Conservation (phyloP, 768 basidiomycete genomes). For the Rhizopogon vesiculosus region DNA sequence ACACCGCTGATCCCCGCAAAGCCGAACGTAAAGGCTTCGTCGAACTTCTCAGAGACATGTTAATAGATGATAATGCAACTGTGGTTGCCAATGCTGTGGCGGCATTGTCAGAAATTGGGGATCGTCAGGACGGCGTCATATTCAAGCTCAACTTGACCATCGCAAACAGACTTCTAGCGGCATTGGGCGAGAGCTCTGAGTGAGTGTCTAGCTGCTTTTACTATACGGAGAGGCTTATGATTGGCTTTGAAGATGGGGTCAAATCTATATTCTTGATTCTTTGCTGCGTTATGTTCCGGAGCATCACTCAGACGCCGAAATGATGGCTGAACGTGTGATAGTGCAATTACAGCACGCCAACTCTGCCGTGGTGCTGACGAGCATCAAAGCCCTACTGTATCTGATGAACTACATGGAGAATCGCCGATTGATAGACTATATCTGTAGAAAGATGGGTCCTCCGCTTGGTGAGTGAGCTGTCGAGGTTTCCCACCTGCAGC, state of each 20-base stretch:
- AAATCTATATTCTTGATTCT: constrained; percentile 96
- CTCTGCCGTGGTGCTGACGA: constrained; percentile 97
- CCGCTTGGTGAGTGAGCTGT: constrained; percentile 64
- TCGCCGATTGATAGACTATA: constrained; percentile 75
- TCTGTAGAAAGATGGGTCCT: constrained; percentile 98
- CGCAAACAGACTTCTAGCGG: constrained; percentile 86
- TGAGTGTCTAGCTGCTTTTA: constrained; percentile 37
- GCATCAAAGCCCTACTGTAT: constrained; percentile 92
- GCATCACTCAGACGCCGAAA: constrained; percentile 80
- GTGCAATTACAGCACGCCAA: constrained; percentile 97
- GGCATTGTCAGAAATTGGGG: constrained; percentile 93
- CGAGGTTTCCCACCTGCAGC: background rate
- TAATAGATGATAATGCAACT: constrained; percentile 92
- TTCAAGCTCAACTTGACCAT: constrained; percentile 85
- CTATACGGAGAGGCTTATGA: constrained; percentile 7
- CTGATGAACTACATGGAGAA: constrained; percentile 99
- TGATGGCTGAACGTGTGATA: constrained; percentile 93
- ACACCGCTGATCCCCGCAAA: constrained; percentile 79
- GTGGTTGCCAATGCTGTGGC: constrained; percentile 98
- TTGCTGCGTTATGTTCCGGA: constrained; percentile 93
- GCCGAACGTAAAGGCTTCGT: constrained; percentile 92
- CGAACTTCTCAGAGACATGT: constrained; percentile 82
- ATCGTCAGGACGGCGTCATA: constrained; percentile 90
- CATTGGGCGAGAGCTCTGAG: constrained; percentile 96
- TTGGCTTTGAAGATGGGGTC: constrained; percentile 76